These are phyloP conservation scores for Trifolium repens DNA, from an alignment of 306 rosid species.

Conservation along the genomic window DNA sequence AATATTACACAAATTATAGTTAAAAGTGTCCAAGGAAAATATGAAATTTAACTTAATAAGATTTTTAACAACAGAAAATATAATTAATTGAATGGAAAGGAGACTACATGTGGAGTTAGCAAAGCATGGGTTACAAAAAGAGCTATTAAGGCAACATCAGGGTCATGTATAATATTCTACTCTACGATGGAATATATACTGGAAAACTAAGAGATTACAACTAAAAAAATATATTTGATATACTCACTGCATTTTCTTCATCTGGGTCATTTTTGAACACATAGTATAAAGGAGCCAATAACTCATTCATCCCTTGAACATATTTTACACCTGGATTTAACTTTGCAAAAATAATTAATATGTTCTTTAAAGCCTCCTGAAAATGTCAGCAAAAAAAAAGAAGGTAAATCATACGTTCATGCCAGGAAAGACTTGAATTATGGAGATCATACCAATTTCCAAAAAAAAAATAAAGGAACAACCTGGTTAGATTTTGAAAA, in stretches of 20 bases:
- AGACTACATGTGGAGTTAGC: neutral
- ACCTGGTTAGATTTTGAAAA: slow-evolving; percentile 95
- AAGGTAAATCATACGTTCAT: slow-evolving; percentile 35
- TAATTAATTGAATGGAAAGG: neutral
- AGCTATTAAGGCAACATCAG: slow-evolving; percentile 8
- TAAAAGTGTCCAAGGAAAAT: neutral
- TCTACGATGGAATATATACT: slow-evolving; percentile 4
- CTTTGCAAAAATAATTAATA: slow-evolving; percentile 88
- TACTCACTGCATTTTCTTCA: slow-evolving; percentile 83
- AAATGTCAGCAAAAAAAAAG: slow-evolving; percentile 38
- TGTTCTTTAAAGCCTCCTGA: slow-evolving; percentile 88
- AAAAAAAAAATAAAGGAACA: slow-evolving; percentile 30
- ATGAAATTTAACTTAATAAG: neutral
- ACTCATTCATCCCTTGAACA: slow-evolving; percentile 99
- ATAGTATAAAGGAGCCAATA: slow-evolving; percentile 92
- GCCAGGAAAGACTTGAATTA: slow-evolving; percentile 4
- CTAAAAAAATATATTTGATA: neutral
- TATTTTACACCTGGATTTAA: slow-evolving; percentile 97
- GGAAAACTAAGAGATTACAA: slow-evolving; percentile 8
- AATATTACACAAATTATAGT: neutral
- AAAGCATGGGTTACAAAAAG: slow-evolving; percentile 8
- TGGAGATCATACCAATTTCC: slow-evolving; percentile 20
- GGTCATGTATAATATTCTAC: slow-evolving; percentile 11
- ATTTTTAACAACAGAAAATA: slow-evolving; percentile 8
- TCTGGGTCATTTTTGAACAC: slow-evolving; percentile 91